Evolutionary conservation across 2,329 filamentous ascomycete genomes (phyloP).

Genomic region (Talaromyces sp.): DNA sequence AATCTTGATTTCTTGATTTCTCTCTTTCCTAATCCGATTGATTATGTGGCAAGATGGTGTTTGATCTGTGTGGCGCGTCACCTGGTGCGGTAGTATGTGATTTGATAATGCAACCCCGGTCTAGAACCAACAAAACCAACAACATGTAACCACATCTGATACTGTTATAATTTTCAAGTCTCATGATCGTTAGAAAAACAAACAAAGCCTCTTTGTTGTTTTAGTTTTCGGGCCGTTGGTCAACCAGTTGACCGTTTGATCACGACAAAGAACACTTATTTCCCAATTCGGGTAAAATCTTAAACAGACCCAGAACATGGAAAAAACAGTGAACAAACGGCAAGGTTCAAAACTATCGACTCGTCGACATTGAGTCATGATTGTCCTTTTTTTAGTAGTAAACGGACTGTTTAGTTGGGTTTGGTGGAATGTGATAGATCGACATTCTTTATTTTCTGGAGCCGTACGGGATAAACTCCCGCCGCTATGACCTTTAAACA

Average conservation of each 20-base stretch:
- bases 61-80: not conserved
- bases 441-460: not conserved
- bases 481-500: not conserved
- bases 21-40: not conserved
- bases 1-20: not conserved
- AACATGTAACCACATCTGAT: not conserved
- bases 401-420: not conserved
- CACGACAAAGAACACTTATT: not conserved
- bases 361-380: not conserved
- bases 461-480: not conserved
- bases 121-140: not conserved
- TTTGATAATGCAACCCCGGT: not conserved
- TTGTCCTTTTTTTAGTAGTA: not conserved
- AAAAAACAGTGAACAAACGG: not conserved
- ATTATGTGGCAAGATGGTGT: not conserved
- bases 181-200: not conserved
- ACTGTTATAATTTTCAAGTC: not conserved
- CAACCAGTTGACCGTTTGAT: not conserved
- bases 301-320: not conserved
- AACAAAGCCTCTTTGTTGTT: not conserved
- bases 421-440: not conserved
- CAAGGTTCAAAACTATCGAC: not conserved
- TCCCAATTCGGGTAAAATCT: not conserved
- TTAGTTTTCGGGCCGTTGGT: not conserved
- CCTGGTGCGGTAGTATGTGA: not conserved